Conservation (phyloP, 495 filamentous ascomycete genomes). For the Cercophora scortea region DNA sequence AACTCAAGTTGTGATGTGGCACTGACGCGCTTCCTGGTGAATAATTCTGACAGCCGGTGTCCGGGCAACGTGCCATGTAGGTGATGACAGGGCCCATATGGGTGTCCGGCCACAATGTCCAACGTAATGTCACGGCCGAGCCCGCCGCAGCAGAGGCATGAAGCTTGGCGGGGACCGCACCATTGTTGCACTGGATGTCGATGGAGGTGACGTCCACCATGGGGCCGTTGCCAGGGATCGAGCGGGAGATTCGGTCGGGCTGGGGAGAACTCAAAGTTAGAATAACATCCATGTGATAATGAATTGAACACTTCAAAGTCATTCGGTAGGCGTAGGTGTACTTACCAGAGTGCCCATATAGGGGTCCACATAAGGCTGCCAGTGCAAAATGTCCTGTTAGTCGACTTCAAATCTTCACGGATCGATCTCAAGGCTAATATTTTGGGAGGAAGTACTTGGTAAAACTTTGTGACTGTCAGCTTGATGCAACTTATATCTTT, state of each 20-base stretch:
- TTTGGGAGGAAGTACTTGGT: constrained; percentile 7
- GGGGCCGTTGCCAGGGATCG: constrained; percentile 42
- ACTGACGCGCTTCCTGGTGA: constrained; percentile 34
- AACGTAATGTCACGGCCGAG: constrained; percentile 49
- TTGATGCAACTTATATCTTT: background rate
- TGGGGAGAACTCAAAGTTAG: background rate
- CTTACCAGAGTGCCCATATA: constrained; percentile 30
- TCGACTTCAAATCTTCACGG: background rate
- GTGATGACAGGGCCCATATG: constrained; percentile 61
- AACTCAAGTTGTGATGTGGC: constrained; percentile 11
- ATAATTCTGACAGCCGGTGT: constrained; percentile 49
- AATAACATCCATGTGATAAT: no score
- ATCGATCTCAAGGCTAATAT: background rate
- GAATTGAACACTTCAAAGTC: background rate
- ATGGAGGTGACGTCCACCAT: constrained; percentile 37
- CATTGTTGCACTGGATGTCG: constrained; percentile 40
- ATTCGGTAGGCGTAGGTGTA: background rate
- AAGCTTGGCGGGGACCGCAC: constrained; percentile 44
- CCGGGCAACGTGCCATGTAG: constrained; percentile 58
- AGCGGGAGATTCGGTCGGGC: constrained; percentile 37
- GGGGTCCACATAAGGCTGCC: constrained; percentile 39
- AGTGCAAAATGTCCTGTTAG: constrained; percentile 9
- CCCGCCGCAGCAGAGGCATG: constrained; percentile 48
- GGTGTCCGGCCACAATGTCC: constrained; percentile 54
- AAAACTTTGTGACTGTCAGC: constrained; percentile 11